Percentiles rank a stretch among this genome's conserved stretches.
These are phyloP conservation scores for Phytophthora sp. DNA, from an alignment of 352 stramenopile genomes.

Conservation along the genomic window DNA sequence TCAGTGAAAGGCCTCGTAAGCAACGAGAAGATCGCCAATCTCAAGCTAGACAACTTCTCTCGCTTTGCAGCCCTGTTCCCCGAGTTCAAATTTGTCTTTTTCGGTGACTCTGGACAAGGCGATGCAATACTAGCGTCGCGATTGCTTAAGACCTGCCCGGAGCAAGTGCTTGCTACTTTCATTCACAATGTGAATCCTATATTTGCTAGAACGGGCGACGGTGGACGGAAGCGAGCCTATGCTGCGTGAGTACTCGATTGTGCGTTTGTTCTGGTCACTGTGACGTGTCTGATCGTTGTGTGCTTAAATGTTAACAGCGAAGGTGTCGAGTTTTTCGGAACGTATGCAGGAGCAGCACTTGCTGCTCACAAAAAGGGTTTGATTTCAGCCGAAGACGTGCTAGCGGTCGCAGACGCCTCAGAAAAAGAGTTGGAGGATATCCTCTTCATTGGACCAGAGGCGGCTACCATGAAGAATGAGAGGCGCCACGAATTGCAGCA, in stretches of 20 bases:
- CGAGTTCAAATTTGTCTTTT: slow-evolving; percentile 89
- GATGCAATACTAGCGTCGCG: slow-evolving; percentile 75
- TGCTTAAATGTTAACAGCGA: slow-evolving; percentile 41
- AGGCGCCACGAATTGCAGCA: slow-evolving; percentile 46
- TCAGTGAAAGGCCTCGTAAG: slow-evolving; percentile 82
- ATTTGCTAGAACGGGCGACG: slow-evolving; percentile 63
- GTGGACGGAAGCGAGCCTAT: slow-evolving; percentile 62
- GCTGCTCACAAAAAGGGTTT: slow-evolving; percentile 64
- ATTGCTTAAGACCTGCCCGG: slow-evolving; percentile 57
- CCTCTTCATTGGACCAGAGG: slow-evolving; percentile 51
- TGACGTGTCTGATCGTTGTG: neutral
- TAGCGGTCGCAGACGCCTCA: slow-evolving; percentile 43
- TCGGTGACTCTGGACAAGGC: slow-evolving; percentile 83
- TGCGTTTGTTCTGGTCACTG: neutral
- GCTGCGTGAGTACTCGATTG: slow-evolving; percentile 48
- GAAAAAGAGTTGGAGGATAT: slow-evolving; percentile 58
- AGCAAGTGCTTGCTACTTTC: slow-evolving; percentile 74
- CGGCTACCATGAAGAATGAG: slow-evolving; percentile 41
- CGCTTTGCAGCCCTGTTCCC: slow-evolving; percentile 81
- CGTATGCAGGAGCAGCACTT: slow-evolving; percentile 68
- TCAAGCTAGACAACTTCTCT: slow-evolving; percentile 86
- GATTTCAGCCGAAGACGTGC: slow-evolving; percentile 56
- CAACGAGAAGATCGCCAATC: slow-evolving; percentile 81
- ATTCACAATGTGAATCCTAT: slow-evolving; percentile 82
- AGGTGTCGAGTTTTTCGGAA: slow-evolving; percentile 78